Evolutionary conservation across 2,329 filamentous ascomycete species (phyloP).

Genomic region (Colletotrichum caudatum): DNA sequence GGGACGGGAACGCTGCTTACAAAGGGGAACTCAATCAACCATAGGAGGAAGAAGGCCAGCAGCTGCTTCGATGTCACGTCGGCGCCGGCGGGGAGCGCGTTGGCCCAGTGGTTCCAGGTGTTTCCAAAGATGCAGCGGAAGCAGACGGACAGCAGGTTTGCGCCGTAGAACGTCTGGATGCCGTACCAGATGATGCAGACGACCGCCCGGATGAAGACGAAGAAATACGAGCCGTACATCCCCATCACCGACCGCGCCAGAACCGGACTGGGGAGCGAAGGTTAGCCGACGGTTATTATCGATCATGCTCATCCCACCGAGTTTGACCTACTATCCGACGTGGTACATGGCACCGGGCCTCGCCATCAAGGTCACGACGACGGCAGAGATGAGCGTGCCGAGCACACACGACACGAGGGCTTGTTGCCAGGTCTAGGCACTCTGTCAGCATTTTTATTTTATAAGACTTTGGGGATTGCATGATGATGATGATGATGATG

Average conservation of each 20-base stretch:
- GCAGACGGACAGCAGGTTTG: constrained; percentile 44
- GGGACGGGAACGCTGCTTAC: constrained; percentile 32
- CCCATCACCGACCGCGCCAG: constrained; percentile 55
- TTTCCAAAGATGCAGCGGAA: constrained; percentile 52
- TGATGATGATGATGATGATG: no score
- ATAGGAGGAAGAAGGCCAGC: constrained; percentile 54
- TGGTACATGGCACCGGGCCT: constrained; percentile 47
- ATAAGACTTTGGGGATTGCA: background rate
- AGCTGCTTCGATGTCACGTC: constrained; percentile 51
- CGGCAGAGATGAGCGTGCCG: constrained; percentile 45
- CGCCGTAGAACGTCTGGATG: constrained; percentile 46
- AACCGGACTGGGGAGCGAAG: constrained; percentile 46
- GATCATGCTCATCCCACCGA: background rate
- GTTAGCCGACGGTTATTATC: background rate
- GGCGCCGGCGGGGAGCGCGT: constrained; percentile 48
- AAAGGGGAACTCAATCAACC: constrained; percentile 55
- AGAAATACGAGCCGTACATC: constrained; percentile 57
- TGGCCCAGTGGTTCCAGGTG: constrained; percentile 49
- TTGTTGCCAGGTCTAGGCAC: constrained; percentile 45
- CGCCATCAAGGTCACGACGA: constrained; percentile 47
- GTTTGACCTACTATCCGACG: constrained; percentile 44
- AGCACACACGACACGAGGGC: constrained; percentile 46
- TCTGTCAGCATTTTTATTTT: background rate
- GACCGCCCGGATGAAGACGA: constrained; percentile 52
- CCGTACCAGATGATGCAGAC: constrained; percentile 50